These are phyloP conservation scores for Oxyria digyna DNA, from an alignment of 148 eudicot genomes.

Conservation along the genomic window DNA sequence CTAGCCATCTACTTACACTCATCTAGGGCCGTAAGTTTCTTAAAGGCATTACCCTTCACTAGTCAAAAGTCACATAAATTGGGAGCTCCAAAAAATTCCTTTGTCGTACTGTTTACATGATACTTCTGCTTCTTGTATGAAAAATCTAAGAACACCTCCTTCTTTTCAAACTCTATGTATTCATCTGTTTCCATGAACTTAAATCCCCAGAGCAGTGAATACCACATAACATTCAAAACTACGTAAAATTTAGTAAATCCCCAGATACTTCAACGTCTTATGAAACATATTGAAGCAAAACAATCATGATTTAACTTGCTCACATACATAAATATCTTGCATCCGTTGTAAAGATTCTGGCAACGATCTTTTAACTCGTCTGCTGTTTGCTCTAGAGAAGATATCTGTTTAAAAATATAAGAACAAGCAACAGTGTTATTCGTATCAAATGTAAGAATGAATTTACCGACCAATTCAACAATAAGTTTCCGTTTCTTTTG, in stretches of 20 bases:
- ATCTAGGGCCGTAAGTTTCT: background rate
- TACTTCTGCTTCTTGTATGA: background rate
- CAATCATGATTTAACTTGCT: slow-evolving; percentile 13
- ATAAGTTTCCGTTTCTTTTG: background rate
- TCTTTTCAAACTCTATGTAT: background rate
- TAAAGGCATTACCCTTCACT: background rate
- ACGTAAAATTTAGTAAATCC: background rate
- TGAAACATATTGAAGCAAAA: background rate
- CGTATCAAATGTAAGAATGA: background rate
- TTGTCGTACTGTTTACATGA: background rate
- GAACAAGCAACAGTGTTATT: background rate
- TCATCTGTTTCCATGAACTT: background rate
- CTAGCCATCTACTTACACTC: background rate
- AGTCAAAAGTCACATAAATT: background rate
- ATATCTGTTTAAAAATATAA: slow-evolving; percentile 21
- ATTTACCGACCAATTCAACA: background rate
- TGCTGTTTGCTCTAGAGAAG: slow-evolving; percentile 47
- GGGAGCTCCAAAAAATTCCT: background rate
- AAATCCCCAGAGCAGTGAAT: background rate
- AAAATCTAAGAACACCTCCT: background rate
- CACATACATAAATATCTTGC: slow-evolving; percentile 65
- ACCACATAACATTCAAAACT: background rate
- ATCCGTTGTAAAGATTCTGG: slow-evolving; percentile 63
- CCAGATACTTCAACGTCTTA: background rate
- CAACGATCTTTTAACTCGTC: slow-evolving; percentile 85